These are phyloP conservation scores for Fagopyrum homotropicum DNA, from an alignment of 148 eudicot genomes.

Conservation along the genomic window DNA sequence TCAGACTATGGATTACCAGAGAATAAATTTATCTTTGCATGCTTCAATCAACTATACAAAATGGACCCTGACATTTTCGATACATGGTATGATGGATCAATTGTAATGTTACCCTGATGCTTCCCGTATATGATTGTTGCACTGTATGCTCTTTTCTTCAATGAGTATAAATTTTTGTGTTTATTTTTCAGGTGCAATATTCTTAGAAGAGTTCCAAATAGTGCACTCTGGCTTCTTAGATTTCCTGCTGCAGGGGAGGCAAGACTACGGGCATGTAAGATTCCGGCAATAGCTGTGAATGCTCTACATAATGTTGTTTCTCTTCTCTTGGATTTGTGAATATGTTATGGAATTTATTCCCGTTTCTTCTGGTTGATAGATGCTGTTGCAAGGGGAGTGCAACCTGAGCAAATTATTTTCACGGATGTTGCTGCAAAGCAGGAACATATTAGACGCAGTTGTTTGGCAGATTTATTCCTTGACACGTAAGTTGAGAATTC, in stretches of 20 bases:
- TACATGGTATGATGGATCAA: slow-evolving; percentile 50
- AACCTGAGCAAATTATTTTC: slow-evolving; percentile 84
- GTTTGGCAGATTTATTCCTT: slow-evolving; percentile 89
- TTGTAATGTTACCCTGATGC: background rate
- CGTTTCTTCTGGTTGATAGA: slow-evolving; percentile 29
- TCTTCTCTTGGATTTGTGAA: background rate
- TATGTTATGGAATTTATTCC: background rate
- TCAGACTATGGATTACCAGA: slow-evolving; percentile 93
- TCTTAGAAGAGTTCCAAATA: slow-evolving; percentile 80
- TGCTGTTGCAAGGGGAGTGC: slow-evolving; percentile 95
- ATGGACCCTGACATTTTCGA: slow-evolving; percentile 89
- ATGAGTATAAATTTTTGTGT: background rate
- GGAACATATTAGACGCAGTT: slow-evolving; percentile 88
- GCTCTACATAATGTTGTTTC: background rate
- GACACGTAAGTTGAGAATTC: slow-evolving; percentile 54
- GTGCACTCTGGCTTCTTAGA: slow-evolving; percentile 95
- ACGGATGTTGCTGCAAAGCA: slow-evolving; percentile 97
- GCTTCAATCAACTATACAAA: slow-evolving; percentile 96
- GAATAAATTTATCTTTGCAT: slow-evolving; percentile 89
- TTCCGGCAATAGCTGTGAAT: slow-evolving; percentile 6
- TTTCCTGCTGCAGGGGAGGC: slow-evolving; percentile 96
- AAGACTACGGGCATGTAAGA: slow-evolving; percentile 86
- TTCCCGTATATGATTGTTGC: background rate
- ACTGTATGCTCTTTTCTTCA: background rate
- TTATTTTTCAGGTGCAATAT: slow-evolving; percentile 76